Evolutionary conservation across 371 early-diverging fungal genomes (phyloP).

Genomic region (Enteropsectra breve): DNA sequence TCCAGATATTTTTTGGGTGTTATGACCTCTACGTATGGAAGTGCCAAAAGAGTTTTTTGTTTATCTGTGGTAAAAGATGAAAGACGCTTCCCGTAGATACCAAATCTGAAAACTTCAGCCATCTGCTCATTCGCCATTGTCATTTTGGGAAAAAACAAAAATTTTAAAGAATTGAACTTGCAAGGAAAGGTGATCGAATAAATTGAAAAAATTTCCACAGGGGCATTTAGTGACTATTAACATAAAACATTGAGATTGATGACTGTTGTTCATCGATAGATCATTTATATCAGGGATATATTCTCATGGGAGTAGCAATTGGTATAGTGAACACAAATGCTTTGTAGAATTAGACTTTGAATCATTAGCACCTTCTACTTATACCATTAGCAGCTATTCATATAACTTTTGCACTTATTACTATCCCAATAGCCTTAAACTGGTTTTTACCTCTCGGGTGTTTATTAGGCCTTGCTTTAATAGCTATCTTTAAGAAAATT

Average conservation of each 20-base stretch:
- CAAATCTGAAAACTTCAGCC: slow-evolving; percentile 38
- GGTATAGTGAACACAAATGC: too few species aligned
- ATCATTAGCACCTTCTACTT: not conserved
- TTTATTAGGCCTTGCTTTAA: too few species aligned
- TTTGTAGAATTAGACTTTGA: not conserved
- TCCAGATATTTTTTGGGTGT: not conserved
- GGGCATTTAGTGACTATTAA: too few species aligned
- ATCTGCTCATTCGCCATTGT: slow-evolving; percentile 9
- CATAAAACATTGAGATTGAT: not conserved
- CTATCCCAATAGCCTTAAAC: not conserved
- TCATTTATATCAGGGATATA: not conserved
- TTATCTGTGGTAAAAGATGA: slow-evolving; percentile 9
- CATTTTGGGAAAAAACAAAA: too few species aligned
- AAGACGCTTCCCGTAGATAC: slow-evolving; percentile 33
- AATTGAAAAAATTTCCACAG: too few species aligned
- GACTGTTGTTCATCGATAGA: not conserved
- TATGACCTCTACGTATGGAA: slow-evolving; percentile 31
- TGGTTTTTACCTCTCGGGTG: too few species aligned
- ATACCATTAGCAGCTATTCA: not conserved
- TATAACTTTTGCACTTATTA: not conserved
- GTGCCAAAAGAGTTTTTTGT: not conserved
- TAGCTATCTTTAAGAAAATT: too few species aligned
- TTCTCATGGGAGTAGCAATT: too few species aligned
- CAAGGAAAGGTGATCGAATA: too few species aligned
- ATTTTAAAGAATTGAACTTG: too few species aligned